A percentile compares a stretch with the other conserved stretches of the same genome.
These are phyloP conservation scores for Pachysandra terminalis DNA, from an alignment of 164 flowering plant species.

Conservation along the genomic window DNA sequence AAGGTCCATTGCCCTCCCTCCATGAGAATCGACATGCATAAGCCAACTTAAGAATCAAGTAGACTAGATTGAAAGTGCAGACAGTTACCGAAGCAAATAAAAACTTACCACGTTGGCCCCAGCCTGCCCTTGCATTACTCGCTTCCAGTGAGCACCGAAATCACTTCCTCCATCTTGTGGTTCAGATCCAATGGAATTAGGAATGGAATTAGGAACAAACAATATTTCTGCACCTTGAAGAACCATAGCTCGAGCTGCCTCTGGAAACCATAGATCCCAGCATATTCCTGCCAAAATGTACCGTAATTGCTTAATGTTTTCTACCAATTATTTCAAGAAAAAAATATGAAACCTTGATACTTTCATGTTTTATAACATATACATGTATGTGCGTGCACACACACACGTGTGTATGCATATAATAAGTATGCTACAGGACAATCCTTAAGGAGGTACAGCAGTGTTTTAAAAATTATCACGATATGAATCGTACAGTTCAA, in stretches of 20 bases:
- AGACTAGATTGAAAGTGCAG: not conserved
- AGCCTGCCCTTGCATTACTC: slow-evolving; percentile 99
- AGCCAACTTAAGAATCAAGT: slow-evolving; percentile 6
- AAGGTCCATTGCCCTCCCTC: no score
- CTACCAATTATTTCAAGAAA: not conserved
- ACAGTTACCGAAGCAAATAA: not conserved
- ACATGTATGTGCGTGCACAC: no score
- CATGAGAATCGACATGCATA: not conserved
- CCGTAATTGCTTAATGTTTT: not conserved
- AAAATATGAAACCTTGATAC: not conserved
- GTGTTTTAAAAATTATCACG: no score
- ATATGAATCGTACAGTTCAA: no score
- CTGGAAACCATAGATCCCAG: slow-evolving; percentile 99
- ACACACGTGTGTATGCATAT: no score
- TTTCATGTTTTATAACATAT: no score
- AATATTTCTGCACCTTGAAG: slow-evolving; percentile 97
- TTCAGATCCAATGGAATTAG: slow-evolving; percentile 98
- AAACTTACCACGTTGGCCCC: slow-evolving; percentile 86
- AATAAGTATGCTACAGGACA: no score
- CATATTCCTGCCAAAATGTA: slow-evolving; percentile 66
- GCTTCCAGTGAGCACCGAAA: slow-evolving; percentile 93
- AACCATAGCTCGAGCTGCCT: slow-evolving; percentile 96
- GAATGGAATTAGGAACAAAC: no score
- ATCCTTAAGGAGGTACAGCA: no score
- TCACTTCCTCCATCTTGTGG: slow-evolving; percentile 94